Evolutionary conservation across 139 green algal genomes (phyloP), one percentile per base, ranked within the genome.

Genomic region (Coelastrella sp.): DNA sequence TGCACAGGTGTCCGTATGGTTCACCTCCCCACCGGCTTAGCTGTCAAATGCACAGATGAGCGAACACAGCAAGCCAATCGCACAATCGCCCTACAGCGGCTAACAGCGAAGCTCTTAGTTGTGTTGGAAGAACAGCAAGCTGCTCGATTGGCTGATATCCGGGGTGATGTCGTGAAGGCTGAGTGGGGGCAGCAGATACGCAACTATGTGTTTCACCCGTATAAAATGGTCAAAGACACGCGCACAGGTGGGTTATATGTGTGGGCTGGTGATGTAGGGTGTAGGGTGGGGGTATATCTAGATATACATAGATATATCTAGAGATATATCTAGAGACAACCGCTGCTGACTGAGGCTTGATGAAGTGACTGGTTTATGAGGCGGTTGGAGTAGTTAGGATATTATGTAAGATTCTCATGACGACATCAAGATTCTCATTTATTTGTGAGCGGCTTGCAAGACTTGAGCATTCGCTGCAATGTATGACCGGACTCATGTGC

Each of bases 121-220:
- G 94, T 99, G 64, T 94, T 96, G 22, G 95, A 98, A 91, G 96
- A 99, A 93, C 96, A 98, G 91, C 90, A 93, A 94, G 97, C 95
- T 83, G 91, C 71, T 32, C 23, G 95, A 83, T 87, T 95, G 22
- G 94, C 95, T 8, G 94, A 98, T 88, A 99, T 99, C 47, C 91
- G 97, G 14, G 98, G 98, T 0, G 98, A 99, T 87, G 73, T 97
- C 10, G 96, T 99, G 7, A 97, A 97, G 90, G 97, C 98, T 59
- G 97, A 99, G 91, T 99, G 96, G 96, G 98, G 98, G 3, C 96
- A 99, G 93, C 98, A 99, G 93, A 98, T 99, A 16, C 89, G 98
- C 0, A 99, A 99, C 91, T 99, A 99, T 89, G 97, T 99, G 8
- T 93, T 99, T 10, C 97, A 99, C 90, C 98, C 98, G 0, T 99